Conservation (phyloP, 1,284 basidiomycete species). For the Austroboletus rostrupii region DNA sequence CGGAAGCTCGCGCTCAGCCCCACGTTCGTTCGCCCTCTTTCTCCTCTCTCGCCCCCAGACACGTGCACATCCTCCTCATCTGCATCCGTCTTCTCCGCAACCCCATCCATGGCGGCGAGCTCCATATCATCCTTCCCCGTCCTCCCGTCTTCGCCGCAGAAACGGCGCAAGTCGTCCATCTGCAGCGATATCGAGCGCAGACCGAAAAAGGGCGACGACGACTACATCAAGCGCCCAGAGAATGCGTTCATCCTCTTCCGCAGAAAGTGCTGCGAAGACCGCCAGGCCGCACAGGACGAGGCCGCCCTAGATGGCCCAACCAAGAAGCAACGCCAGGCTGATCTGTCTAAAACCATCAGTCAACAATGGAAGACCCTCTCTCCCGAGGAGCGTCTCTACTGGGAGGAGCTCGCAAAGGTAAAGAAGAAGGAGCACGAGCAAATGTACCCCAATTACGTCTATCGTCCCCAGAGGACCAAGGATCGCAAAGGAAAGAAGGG, state of each 20-base stretch:
- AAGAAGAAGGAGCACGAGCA: constrained; percentile 57
- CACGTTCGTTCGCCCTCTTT: constrained; percentile 44
- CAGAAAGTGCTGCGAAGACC: constrained; percentile 68
- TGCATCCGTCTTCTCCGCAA: constrained; percentile 37
- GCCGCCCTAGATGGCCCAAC: constrained; percentile 33
- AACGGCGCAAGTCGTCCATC: constrained; percentile 58
- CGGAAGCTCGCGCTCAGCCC: constrained; percentile 48
- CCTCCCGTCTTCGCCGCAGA: constrained; percentile 39
- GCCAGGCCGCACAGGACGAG: constrained; percentile 44
- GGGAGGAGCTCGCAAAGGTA: constrained; percentile 58
- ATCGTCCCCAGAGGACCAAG: constrained; percentile 66
- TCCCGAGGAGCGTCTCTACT: constrained; percentile 57
- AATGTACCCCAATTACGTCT: constrained; percentile 71
- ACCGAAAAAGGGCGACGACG: constrained; percentile 73
- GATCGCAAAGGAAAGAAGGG: constrained; percentile 49
- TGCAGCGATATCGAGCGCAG: constrained; percentile 60
- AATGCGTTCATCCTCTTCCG: constrained; percentile 81
- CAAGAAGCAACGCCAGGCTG: constrained; percentile 54
- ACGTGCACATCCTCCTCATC: constrained; percentile 29
- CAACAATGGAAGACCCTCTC: constrained; percentile 68
- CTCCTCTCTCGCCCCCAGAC: constrained; percentile 38
- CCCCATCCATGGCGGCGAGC: constrained; percentile 26
- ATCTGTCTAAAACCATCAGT: constrained; percentile 73
- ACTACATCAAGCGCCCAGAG: constrained; percentile 77
- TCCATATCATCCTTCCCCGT: constrained; percentile 32